Conservation (phyloP, 2,329 filamentous ascomycete genomes). For the Helotiales sp. region DNA sequence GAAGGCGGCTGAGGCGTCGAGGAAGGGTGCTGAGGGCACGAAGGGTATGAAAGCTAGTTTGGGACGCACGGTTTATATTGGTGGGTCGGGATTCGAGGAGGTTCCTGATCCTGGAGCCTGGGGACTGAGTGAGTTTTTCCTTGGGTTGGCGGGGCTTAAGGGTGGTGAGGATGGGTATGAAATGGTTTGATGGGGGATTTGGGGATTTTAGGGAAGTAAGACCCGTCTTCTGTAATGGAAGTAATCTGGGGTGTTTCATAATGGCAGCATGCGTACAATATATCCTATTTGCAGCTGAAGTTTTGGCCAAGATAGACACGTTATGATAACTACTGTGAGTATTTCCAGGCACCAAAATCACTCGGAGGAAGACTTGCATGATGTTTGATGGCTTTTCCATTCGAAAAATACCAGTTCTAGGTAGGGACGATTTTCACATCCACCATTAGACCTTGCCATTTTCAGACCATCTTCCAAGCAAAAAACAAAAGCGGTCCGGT, state of each 20-base stretch:
- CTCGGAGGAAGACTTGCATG: neutral
- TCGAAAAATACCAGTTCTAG: neutral
- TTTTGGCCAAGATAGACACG: too few species aligned
- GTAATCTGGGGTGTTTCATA: neutral
- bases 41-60: conserved; percentile 92
- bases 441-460: neutral
- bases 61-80: conserved; percentile 83
- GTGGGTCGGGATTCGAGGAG: conserved; percentile 73
- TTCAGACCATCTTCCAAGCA: conserved; percentile 1
- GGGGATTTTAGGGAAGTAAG: too few species aligned
- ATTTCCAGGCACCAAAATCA: neutral
- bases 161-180: conserved; percentile 40
- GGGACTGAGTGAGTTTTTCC: conserved; percentile 79
- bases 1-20: conserved; percentile 76
- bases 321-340: neutral
- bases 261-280: conserved; percentile 2
- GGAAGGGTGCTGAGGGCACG: conserved; percentile 78
- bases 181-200: conserved; percentile 36
- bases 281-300: neutral
- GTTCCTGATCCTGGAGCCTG: conserved; percentile 80
- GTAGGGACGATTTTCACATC: neutral
- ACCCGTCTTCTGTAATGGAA: neutral
- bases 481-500: neutral
- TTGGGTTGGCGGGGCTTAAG: conserved; percentile 67
- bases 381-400: neutral